Evolutionary conservation across 2,329 filamentous ascomycete species (phyloP).

Genomic region (Fusarium bulbicola): DNA sequence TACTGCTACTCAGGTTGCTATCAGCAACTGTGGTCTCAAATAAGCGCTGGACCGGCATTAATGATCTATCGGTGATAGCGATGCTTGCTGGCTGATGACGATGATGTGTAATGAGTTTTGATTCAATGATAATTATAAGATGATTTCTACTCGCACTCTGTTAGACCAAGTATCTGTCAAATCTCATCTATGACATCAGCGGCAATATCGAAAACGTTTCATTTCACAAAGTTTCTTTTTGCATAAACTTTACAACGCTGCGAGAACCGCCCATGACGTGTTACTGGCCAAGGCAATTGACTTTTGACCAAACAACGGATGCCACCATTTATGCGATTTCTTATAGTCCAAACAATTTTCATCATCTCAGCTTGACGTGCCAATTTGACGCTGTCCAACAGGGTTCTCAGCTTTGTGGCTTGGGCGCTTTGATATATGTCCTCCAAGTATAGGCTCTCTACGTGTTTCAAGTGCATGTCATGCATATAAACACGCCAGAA

Average conservation of each 20-base stretch:
- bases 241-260: background rate
- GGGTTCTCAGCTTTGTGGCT: no score
- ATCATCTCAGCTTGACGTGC: fast-evolving
- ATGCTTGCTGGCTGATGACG: background rate
- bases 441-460: background rate
- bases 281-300: fast-evolving
- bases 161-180: background rate
- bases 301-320: background rate
- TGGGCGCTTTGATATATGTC: background rate
- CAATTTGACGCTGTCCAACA: background rate
- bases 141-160: fast-evolving
- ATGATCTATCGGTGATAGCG: background rate
- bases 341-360: fast-evolving
- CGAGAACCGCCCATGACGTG: background rate
- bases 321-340: background rate
- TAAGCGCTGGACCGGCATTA: background rate
- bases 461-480: background rate
- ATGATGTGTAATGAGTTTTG: background rate
- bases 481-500: background rate
- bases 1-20: conserved; percentile 53
- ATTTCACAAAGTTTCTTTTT: background rate
- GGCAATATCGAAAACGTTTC: fast-evolving
- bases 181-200: background rate
- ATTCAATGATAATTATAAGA: background rate
- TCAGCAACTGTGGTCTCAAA: conserved; percentile 51